Evolutionary conservation across 1,139 yeast genomes (phyloP), one percentile per base, ranked within the genome.

Genomic region (Taphrina confusa): DNA sequence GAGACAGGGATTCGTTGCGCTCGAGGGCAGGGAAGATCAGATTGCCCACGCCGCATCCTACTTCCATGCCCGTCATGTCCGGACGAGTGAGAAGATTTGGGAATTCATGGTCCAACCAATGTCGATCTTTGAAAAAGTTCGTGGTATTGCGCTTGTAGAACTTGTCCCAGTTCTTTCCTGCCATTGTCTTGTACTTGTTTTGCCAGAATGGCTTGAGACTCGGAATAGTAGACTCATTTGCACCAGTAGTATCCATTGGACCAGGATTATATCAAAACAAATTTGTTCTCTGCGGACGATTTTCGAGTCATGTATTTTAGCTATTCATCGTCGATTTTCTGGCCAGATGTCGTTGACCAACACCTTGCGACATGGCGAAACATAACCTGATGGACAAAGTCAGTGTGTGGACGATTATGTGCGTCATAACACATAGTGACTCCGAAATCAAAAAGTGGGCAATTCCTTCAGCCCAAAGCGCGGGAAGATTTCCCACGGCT

Each of bases 41-140:
- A 16, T 50, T 61, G 33, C 63, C 63, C 6, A 51, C 57, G 18
- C 63, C 63, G 28, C 63, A 61, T 6, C 63, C 63, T 18, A 61
- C 55, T 28, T 61, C 63, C 18, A 61, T 22, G 0, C 51, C 55
- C 6, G 20, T 31, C 16, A 30, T 14, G 23, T 61, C 40, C 4
- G 28, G 37, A 18, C 30, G 31, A 9, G 49, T 33, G 25, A 61
- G 44, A 12, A 57, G 42, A 4, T 22, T n/a, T 23, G 57, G 58
- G 28, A 61, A 57, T 34, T 61, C 61, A 8, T 36, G 45, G 33
- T 60, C 51, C 20, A 61, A 50, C 63, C 63, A 61, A 27, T 61
- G 63, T 1, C 63, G 52, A 28, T 61, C 63, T 40, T 51, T 49
- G 54, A 57, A 61, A 49, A 61, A 61, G 25, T 54, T 46, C 27